phyloP scores from a whole-genome alignment of 1,284 basidiomycete species.

The Grifola frondosa region DNA sequence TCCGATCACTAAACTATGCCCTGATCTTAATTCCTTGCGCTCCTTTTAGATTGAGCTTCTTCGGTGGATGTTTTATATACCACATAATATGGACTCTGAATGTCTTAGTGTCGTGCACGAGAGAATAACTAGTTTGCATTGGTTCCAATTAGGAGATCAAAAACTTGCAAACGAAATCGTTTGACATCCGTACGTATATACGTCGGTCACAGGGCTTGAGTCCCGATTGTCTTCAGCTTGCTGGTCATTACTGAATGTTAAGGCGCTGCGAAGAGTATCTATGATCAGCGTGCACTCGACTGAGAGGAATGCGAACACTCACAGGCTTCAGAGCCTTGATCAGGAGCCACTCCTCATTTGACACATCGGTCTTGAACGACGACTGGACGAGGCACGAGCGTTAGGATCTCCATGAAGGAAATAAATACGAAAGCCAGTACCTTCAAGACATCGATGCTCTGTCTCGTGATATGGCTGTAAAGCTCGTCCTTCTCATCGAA shows the following conservation, averaged over 20 bases:
- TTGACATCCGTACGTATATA: too few species aligned
- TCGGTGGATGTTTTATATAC: too few species aligned
- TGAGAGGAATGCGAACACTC: slow-evolving; percentile 28
- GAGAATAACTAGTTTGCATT: too few species aligned
- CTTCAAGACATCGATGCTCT: slow-evolving; percentile 95
- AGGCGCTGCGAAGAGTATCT: slow-evolving; percentile 39
- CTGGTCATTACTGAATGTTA: slow-evolving; percentile 40
- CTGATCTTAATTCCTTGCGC: too few species aligned
- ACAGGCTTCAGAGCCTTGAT: slow-evolving; percentile 92
- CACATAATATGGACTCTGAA: too few species aligned
- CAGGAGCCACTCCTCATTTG: slow-evolving; percentile 91
- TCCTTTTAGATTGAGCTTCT: too few species aligned
- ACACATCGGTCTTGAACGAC: slow-evolving; percentile 89
- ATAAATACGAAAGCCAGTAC: slow-evolving; percentile 38
- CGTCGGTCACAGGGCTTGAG: not conserved
- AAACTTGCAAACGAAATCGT: too few species aligned
- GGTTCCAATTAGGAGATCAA: too few species aligned
- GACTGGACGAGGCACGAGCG: slow-evolving; percentile 43
- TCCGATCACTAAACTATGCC: slow-evolving; percentile 2
- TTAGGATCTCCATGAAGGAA: slow-evolving; percentile 4
- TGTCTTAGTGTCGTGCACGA: too few species aligned
- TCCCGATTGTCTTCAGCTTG: not conserved
- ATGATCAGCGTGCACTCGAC: slow-evolving; percentile 4
- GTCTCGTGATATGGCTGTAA: slow-evolving; percentile 86
- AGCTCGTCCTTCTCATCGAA: slow-evolving; percentile 97